A percentile compares a stretch with the other conserved stretches of the same genome.
These are phyloP conservation scores for Secale cereale DNA, from an alignment of 176 grass and related monocot species.

Conservation along the genomic window DNA sequence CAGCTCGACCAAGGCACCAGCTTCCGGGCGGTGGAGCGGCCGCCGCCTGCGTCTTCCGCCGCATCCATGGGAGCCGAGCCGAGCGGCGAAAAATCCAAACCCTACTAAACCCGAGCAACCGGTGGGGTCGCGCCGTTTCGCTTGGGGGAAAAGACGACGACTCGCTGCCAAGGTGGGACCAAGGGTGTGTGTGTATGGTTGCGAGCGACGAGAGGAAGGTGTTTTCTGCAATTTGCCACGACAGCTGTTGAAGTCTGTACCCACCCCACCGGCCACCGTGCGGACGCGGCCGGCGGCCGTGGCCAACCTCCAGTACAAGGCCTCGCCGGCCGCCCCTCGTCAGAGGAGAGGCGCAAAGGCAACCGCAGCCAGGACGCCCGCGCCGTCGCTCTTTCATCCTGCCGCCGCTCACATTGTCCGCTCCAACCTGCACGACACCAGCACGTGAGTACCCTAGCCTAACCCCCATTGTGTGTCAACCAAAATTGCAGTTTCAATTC, in stretches of 20 bases:
- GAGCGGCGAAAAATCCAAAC: conserved; percentile 15
- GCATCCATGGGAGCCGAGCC: conserved; percentile 39
- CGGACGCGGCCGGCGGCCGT: no score
- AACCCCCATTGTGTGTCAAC: neutral
- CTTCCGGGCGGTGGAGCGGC: conserved; percentile 60
- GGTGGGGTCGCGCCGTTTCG: neutral
- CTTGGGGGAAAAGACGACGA: neutral
- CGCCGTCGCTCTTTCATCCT: neutral
- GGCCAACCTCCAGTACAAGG: neutral
- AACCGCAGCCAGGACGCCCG: neutral
- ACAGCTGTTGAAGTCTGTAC: neutral
- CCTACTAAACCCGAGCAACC: conserved; percentile 43
- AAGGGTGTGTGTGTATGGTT: neutral
- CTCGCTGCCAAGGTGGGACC: conserved; percentile 19
- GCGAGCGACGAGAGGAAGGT: neutral
- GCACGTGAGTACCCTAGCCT: conserved; percentile 25
- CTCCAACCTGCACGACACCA: conserved; percentile 5
- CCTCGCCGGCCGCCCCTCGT: neutral
- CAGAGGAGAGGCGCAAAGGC: neutral
- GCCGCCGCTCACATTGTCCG: neutral
- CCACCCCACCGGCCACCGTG: neutral
- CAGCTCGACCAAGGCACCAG: conserved; percentile 94
- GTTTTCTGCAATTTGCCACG: neutral
- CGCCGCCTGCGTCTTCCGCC: conserved; percentile 22
- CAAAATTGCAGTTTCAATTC: neutral